Base-by-base conservation (phyloP, 140 eudicot species). In the Senecio squalidus region DNA sequence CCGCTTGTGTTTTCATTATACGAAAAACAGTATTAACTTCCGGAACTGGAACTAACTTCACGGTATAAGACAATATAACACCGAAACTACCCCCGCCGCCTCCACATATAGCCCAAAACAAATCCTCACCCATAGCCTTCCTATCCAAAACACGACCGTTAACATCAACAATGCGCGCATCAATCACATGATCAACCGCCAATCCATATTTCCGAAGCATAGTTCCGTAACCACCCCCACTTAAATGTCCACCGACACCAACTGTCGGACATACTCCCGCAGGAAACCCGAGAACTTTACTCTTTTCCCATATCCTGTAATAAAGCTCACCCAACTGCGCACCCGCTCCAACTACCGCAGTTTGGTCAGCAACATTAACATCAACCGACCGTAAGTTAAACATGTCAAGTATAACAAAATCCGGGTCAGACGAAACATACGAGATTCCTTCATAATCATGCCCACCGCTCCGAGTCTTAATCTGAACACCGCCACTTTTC, bases 21-120 rank as follows among this genome's bases (percentile, higher is more conserved):
- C 71, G 49, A 59, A 64, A 74, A 9, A 69, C 72, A 4, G 83
- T 73, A 14, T 73, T 68, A 14, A 53, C 60, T n/a, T 52, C 36
- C 23, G 83, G 83, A 20, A 78, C 80, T 16, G 58, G 46, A 44
- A 68, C 83, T 16, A 78, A 6, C 3, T 62, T 73, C 28, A 78
- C 59, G 4, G 77, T 78, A 49, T 57, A 78, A 0, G 83, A 67
- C 1, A 74, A 31, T 4, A 78, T 51, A 5, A 78, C 76, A 34
- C 83, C 83, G 4, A 73, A 78, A 48, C 83, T 78, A 1, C 48
- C 67, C 1, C 83, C 83, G 0, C 83, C 83, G 7, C 83, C 75
- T 7, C 83, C 83, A 6, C 69, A 39, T 4, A 77, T 49, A 3
- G 79, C 83, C 83, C 83, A 77, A 39, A 77, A 77, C 21, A 77